Conservation (phyloP, 768 basidiomycete species). For the Hypsizygus marmoreus region DNA sequence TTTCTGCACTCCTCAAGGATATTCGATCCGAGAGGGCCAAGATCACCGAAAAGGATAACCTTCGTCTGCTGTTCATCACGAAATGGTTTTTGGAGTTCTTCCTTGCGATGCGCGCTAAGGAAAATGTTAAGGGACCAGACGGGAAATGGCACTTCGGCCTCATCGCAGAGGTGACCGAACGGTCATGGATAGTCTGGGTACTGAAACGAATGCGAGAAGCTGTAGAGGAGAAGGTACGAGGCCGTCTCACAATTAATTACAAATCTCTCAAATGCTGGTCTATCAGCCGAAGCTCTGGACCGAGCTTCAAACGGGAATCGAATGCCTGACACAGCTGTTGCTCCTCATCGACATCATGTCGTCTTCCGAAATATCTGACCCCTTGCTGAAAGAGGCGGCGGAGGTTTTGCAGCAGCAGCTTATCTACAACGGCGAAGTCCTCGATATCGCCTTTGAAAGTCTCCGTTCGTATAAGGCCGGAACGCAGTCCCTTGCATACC, state of each 20-base stretch:
- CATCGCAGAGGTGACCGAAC: constrained; percentile 84
- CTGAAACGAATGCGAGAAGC: constrained; percentile 86
- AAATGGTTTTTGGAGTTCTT: constrained; percentile 96
- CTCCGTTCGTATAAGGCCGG: constrained; percentile 79
- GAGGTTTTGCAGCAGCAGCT: constrained; percentile 84
- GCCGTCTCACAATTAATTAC: constrained; percentile 5
- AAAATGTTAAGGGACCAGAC: constrained; percentile 28
- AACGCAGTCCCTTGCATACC: constrained; percentile 76
- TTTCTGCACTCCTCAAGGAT: constrained; percentile 83
- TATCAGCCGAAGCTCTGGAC: constrained; percentile 89
- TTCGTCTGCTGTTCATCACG: constrained; percentile 82
- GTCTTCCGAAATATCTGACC: constrained; percentile 46
- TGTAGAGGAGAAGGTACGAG: constrained; percentile 88
- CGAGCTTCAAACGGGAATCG: constrained; percentile 91
- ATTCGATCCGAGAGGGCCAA: constrained; percentile 91
- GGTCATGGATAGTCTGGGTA: constrained; percentile 89
- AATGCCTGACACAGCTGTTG: constrained; percentile 91
- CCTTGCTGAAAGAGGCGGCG: constrained; percentile 68
- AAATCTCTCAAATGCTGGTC: constrained; percentile 7
- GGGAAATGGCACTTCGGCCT: constrained; percentile 66
- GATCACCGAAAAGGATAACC: constrained; percentile 92
- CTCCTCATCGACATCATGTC: constrained; percentile 88
- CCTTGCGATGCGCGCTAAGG: constrained; percentile 51
- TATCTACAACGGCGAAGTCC: constrained; percentile 92
- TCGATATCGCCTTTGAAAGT: constrained; percentile 84